Conservation (phyloP, 1,139 yeast genomes). For the Candida tetrigidarum region DNA sequence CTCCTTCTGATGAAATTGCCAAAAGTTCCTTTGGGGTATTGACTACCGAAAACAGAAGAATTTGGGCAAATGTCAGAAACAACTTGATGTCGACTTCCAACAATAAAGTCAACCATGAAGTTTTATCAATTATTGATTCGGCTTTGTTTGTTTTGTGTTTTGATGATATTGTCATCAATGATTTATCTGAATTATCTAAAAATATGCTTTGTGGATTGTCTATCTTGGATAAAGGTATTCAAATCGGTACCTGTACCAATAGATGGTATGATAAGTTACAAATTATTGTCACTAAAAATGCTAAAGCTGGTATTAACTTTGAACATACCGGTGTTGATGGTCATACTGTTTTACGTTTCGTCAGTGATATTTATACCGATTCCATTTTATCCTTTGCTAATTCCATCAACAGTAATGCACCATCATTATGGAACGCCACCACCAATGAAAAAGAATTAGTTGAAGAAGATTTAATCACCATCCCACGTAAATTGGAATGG, state of each 20-base stretch:
- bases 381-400: conserved; percentile 86
- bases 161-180: conserved; percentile 73
- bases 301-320: conserved; percentile 91
- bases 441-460: conserved; percentile 13
- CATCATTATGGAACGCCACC: conserved; percentile 62
- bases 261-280: conserved; percentile 96
- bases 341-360: conserved; percentile 87
- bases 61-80: conserved; percentile 80
- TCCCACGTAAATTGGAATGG: conserved; percentile 92
- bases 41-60: conserved; percentile 84
- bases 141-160: conserved; percentile 82
- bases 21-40: conserved; percentile 86
- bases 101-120: conserved; percentile 62
- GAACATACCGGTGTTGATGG: conserved; percentile 98
- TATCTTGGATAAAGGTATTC: conserved; percentile 80
- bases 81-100: conserved; percentile 38
- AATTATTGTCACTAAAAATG: conserved; percentile 86
- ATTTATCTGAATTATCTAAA: conserved; percentile 70
- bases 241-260: conserved; percentile 92
- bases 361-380: conserved; percentile 89
- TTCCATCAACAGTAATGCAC: conserved; percentile 80
- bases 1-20: conserved; percentile 69
- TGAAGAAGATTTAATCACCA: conserved; percentile 49
- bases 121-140: conserved; percentile 73
- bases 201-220: conserved; percentile 89